Evolutionary conservation across 352 stramenopile genomes (phyloP).

Genomic region (Pythium aquatile): DNA sequence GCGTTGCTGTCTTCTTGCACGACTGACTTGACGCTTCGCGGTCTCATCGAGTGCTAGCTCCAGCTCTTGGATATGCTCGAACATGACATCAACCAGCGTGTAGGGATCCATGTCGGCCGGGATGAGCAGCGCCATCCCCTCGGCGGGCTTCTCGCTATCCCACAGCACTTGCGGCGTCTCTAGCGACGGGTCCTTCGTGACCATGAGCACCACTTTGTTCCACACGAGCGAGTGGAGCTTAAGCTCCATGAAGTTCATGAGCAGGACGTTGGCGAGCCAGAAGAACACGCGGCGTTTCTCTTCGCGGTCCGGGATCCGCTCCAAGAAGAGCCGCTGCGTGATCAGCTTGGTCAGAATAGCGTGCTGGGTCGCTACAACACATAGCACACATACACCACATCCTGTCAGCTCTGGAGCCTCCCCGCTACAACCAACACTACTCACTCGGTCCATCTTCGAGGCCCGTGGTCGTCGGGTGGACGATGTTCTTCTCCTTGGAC

Average conservation of each 20-base stretch:
- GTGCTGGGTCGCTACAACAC: slow-evolving; percentile 43
- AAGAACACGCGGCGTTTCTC: slow-evolving; percentile 64
- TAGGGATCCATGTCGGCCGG: slow-evolving; percentile 57
- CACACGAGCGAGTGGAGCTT: slow-evolving; percentile 76
- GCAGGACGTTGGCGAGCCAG: slow-evolving; percentile 77
- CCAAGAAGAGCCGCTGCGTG: slow-evolving; percentile 55
- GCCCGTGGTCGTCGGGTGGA: slow-evolving; percentile 66
- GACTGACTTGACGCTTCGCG: slow-evolving; percentile 17
- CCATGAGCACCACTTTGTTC: slow-evolving; percentile 78
- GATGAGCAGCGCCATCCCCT: slow-evolving; percentile 72
- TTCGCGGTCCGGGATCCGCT: slow-evolving; percentile 49
- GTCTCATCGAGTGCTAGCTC: slow-evolving; percentile 47
- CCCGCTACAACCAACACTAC: slow-evolving; percentile 1
- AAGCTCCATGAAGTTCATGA: slow-evolving; percentile 83
- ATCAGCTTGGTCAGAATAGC: slow-evolving; percentile 61
- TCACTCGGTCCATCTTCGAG: slow-evolving; percentile 56
- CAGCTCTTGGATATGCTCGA: slow-evolving; percentile 61
- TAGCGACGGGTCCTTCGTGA: slow-evolving; percentile 42
- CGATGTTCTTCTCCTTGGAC: slow-evolving; percentile 71
- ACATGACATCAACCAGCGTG: slow-evolving; percentile 57
- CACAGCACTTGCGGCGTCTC: slow-evolving; percentile 47
- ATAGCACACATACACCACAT: slow-evolving; percentile 1
- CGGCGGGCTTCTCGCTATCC: slow-evolving; percentile 45
- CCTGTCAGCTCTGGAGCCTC: neutral
- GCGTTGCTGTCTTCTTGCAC: slow-evolving; percentile 20